Conservation (phyloP, 177 flowering plant genomes). For the Vitis hybrid region DNA sequence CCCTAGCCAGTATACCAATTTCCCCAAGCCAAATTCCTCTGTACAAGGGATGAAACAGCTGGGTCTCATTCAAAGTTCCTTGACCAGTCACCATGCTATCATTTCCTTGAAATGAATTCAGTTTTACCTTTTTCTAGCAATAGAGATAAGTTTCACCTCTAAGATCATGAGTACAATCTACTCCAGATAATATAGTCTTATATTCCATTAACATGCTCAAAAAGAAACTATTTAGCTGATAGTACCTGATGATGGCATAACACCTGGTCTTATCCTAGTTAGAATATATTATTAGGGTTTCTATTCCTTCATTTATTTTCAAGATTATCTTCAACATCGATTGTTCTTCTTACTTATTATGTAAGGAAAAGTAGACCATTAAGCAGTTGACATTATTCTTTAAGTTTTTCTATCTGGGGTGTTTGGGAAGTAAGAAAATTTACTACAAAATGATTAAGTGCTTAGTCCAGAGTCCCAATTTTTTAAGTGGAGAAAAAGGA, state of each 20-base stretch:
- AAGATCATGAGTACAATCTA: no score
- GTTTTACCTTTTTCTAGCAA: no score
- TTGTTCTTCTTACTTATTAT: background rate
- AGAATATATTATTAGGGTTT: background rate
- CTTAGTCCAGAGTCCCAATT: conserved; percentile 3
- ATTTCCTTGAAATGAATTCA: no score
- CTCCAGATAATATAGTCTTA: no score
- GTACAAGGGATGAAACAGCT: no score
- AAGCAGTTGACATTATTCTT: conserved; percentile 4
- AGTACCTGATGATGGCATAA: conserved; percentile 14
- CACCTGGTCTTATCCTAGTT: conserved; percentile 13
- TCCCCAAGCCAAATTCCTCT: no score
- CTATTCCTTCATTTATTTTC: background rate
- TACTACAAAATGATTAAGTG: conserved; percentile 2
- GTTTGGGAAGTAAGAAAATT: conserved; percentile 15
- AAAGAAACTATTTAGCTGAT: background rate
- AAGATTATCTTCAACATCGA: conserved; percentile 6
- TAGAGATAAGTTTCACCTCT: no score
- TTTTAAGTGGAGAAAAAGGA: background rate
- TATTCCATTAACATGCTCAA: no score
- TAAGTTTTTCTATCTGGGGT: background rate
- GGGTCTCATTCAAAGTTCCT: no score
- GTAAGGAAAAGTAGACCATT: background rate
- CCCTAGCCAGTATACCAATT: no score
- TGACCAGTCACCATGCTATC: no score